Conservation (phyloP, 345 rosid genomes). For the Lagerstroemia speciosa region DNA sequence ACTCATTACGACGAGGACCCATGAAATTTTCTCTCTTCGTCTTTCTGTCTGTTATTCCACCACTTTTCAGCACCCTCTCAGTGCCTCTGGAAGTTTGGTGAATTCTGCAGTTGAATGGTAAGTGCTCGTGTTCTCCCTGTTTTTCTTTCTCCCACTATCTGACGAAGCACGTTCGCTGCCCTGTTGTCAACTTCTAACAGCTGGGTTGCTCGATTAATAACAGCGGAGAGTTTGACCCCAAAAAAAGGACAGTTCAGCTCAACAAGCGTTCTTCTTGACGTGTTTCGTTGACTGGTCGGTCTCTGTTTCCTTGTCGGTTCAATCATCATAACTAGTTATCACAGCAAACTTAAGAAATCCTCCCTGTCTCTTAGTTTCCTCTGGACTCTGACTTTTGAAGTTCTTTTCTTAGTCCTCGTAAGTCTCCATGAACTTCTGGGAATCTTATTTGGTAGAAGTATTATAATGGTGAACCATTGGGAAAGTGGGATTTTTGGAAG, state of each 20-base stretch:
- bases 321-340: background rate
- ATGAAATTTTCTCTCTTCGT: background rate
- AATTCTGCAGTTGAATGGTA: background rate
- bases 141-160: background rate
- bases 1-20: background rate
- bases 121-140: background rate
- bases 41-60: background rate
- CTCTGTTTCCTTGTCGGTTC: slow-evolving; percentile 1
- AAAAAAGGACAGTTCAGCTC: background rate
- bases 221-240: background rate
- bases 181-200: background rate
- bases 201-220: background rate
- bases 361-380: background rate
- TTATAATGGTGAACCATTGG: background rate
- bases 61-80: background rate
- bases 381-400: slow-evolving; percentile 8
- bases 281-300: slow-evolving; percentile 22
- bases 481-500: background rate
- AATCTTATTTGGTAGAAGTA: background rate
- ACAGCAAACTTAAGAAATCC: background rate
- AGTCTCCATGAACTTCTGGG: slow-evolving; percentile 1
- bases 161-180: background rate
- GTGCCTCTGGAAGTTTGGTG: background rate
- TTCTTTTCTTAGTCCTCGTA: background rate
- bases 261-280: slow-evolving; percentile 12